These are phyloP conservation scores for Candida endomychidarum DNA, from an alignment of 805 yeast genomes.

Conservation along the genomic window DNA sequence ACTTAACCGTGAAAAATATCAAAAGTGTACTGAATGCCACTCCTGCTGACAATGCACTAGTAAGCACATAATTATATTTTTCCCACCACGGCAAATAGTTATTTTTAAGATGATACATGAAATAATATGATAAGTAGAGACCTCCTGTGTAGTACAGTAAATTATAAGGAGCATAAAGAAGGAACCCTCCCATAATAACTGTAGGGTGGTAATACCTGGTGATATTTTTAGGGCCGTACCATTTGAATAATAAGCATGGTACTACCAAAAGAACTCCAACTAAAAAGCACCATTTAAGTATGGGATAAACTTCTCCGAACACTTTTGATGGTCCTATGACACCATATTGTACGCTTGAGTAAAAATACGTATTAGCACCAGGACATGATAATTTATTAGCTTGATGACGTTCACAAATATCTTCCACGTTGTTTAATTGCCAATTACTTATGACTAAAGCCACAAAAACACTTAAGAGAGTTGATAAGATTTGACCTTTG, in stretches of 20 bases:
- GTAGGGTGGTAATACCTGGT: constrained; percentile 53
- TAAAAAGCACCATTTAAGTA: constrained; percentile 58
- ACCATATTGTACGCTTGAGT: constrained; percentile 54
- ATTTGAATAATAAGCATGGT: constrained; percentile 38
- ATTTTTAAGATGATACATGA: constrained; percentile 54
- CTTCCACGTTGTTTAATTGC: constrained; percentile 37
- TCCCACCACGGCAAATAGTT: constrained; percentile 64
- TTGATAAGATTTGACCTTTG: constrained; percentile 42
- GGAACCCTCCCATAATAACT: constrained; percentile 50
- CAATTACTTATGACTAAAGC: constrained; percentile 39
- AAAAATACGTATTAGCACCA: constrained; percentile 50
- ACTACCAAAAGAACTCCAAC: constrained; percentile 47
- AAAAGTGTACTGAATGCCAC: constrained; percentile 60
- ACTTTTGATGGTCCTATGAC: constrained; percentile 60
- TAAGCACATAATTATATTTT: constrained; percentile 64
- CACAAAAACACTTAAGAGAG: constrained; percentile 33
- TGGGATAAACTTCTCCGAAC: constrained; percentile 54
- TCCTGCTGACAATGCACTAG: constrained; percentile 62
- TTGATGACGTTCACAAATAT: constrained; percentile 36
- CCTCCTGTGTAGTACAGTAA: constrained; percentile 58
- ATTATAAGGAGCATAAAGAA: constrained; percentile 52
- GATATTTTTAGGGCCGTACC: constrained; percentile 30
- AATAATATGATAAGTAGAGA: constrained; percentile 54
- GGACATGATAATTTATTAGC: constrained; percentile 39
- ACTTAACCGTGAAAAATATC: constrained; percentile 55